Evolutionary conservation across 371 early-diverging fungal species (phyloP), one percentile per base, ranked within the genome.

Genomic region (Blakeslea trispora): DNA sequence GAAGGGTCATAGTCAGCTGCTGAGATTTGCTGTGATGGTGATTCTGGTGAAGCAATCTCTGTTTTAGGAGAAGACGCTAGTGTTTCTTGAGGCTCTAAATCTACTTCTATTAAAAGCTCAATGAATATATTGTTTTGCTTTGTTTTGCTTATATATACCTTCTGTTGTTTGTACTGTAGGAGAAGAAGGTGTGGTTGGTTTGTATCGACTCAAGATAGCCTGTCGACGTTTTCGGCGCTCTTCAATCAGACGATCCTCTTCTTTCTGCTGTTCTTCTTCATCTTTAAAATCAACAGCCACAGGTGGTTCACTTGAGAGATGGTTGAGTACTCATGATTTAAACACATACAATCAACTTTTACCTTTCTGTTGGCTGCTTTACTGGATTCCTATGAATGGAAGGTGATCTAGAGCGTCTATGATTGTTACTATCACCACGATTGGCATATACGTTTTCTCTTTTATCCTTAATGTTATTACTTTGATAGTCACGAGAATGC

Each of bases 1-100:
- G 72, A 70, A 23, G 91, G 91, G 62, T 91, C 86, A 59, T 91
- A 90, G 69, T 90, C 90, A 32, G 88, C 89, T 28, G 90, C 90
- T 34, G 85, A 85, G 22, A 88, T 58, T 59, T 60, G 55, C 10
- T 65, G 45, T 44, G 67, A 72, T 47, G 71, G 82, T 57, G 74
- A 76, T 49, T 77, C 75, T 61, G 53, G 50, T 21, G 35, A 18
- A 34, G 50, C 48, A 14, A 23, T 35, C 55, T 43, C 18, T 31
- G 18, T 24, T n/a, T 13, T 22, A 37, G 45, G 5, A 37, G 42
- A 4, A 23, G 28, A 35, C 13, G 24, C 8, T 24, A 53, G 50
- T 22, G 53, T 43, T n/a, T 53, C 35, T 6, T 54, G 54, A 44
- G 55, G 43, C 21, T 57, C 52, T 0, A 64, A 59, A 28, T n/a